Evolutionary conservation across 495 filamentous ascomycete species (phyloP).

Genomic region (Penicillium silybi): DNA sequence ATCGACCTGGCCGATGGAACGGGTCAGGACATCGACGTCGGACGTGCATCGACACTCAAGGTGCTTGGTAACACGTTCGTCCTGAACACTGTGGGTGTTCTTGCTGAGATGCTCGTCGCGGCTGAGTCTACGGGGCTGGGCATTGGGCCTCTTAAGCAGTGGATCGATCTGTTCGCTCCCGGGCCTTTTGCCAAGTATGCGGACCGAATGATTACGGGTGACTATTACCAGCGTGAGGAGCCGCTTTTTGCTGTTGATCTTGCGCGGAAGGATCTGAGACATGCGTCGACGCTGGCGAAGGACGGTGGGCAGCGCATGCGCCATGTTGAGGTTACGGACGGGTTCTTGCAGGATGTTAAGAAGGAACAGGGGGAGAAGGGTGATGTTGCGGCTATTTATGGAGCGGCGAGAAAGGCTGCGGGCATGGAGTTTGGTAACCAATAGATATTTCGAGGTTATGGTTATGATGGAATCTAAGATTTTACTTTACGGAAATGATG

Average conservation of each 20-base stretch:
- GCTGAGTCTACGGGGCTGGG: conserved; percentile 82
- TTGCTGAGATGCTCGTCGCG: conserved; percentile 70
- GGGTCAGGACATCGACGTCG: conserved; percentile 29
- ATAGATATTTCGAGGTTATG: background rate
- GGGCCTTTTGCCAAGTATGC: conserved; percentile 63
- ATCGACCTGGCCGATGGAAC: conserved; percentile 48
- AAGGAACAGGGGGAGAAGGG: conserved; percentile 69
- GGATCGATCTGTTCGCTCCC: conserved; percentile 58
- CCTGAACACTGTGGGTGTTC: conserved; percentile 72
- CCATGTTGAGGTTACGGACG: conserved; percentile 62
- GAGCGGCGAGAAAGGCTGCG: conserved; percentile 62
- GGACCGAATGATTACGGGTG: conserved; percentile 66
- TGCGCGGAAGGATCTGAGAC: conserved; percentile 78
- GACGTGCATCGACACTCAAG: conserved; percentile 55
- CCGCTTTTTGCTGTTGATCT: conserved; percentile 86
- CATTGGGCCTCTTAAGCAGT: conserved; percentile 60
- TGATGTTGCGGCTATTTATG: conserved; percentile 83
- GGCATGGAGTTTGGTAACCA: conserved; percentile 67
- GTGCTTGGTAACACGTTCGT: conserved; percentile 86
- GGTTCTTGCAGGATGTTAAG: conserved; percentile 65
- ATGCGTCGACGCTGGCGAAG: conserved; percentile 66
- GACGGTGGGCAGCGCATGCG: conserved; percentile 58
- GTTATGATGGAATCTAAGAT: too few relatives aligned
- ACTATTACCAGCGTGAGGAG: conserved; percentile 67
- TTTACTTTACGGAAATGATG: background rate